Evolutionary conservation across 495 filamentous ascomycete genomes (phyloP).

Genomic region (Chaetomidium leptoderma): DNA sequence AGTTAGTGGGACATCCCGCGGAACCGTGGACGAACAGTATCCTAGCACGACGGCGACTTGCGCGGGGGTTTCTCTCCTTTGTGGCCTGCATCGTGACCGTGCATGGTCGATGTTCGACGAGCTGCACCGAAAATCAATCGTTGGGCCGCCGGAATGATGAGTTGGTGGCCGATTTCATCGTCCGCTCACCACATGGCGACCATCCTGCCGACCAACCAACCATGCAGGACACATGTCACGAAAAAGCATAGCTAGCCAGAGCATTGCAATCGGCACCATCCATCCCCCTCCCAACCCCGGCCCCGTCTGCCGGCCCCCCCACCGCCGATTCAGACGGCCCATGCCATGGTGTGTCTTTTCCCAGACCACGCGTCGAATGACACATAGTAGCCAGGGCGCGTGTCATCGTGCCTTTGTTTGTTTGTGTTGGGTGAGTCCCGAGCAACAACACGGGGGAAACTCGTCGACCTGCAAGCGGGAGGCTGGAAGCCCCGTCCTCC

Average conservation of each 20-base stretch:
- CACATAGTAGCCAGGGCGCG: not conserved
- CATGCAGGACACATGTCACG: not conserved
- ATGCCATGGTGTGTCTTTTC: not conserved
- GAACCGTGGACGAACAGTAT: too few relatives aligned
- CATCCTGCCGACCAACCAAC: not conserved
- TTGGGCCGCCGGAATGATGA: not conserved
- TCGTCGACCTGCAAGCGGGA: not conserved
- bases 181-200: not conserved
- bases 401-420: constrained; percentile 1
- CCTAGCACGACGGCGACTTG: not conserved
- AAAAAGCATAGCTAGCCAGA: too few relatives aligned
- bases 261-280: too few relatives aligned
- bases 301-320: not conserved
- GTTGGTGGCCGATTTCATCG: not conserved
- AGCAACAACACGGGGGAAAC: not conserved
- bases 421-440: not conserved
- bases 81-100: too few relatives aligned
- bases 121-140: constrained; percentile 1
- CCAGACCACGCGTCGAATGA: not conserved
- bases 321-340: not conserved
- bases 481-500: not conserved
- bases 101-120: not conserved
- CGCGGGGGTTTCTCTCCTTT: too few relatives aligned
- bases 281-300: too few relatives aligned
- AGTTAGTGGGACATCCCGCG: too few relatives aligned